Conservation (phyloP, 2,329 filamentous ascomycete genomes). For the Alternaria brassicae region DNA sequence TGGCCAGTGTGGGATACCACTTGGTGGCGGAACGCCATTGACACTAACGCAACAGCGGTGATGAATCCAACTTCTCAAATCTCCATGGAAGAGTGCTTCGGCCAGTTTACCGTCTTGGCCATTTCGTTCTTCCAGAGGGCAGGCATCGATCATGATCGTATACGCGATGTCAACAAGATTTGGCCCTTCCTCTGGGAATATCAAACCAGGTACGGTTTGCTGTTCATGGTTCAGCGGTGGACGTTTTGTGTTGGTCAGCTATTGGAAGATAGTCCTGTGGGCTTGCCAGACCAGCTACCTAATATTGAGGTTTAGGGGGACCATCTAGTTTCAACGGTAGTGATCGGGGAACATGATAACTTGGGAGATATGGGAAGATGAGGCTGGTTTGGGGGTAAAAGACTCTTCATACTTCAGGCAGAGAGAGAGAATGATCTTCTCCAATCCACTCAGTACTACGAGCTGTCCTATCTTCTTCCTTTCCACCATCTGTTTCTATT, state of each 20-base stretch:
- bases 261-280: not conserved
- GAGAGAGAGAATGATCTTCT: too few relatives aligned
- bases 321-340: accelerated
- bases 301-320: not conserved
- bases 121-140: not conserved
- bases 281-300: not conserved
- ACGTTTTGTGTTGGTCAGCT: not conserved
- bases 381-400: not conserved
- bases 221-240: not conserved
- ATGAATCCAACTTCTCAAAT: not conserved
- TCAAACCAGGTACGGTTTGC: not conserved
- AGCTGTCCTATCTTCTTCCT: not conserved
- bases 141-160: not conserved
- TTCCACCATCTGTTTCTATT: not conserved
- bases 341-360: not conserved
- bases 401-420: not conserved
- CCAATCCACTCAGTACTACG: not conserved
- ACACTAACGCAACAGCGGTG: not conserved
- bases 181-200: not conserved
- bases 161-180: not conserved
- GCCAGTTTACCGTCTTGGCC: not conserved
- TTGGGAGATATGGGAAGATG: not conserved
- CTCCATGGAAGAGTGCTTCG: not conserved
- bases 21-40: not conserved
- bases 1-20: not conserved